Base-by-base conservation (phyloP, 495 filamentous ascomycete genomes). In the Trichocladium uniseriatum region DNA sequence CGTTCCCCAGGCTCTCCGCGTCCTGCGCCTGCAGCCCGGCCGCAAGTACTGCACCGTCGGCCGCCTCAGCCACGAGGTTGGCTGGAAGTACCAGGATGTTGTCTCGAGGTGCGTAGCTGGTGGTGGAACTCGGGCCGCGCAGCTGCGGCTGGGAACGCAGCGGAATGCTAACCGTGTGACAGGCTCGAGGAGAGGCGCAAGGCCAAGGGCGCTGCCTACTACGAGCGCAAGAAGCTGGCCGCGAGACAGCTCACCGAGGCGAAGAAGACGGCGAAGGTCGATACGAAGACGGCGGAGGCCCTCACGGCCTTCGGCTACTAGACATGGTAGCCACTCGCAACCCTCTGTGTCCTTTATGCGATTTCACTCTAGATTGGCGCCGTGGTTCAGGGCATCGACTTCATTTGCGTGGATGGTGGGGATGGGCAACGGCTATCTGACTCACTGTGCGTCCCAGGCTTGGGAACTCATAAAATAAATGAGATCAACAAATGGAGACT, bases 71-170 rank as follows among this genome's bases (percentile, higher is more conserved):
- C 89, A 96, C 70, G 92, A 98, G 76, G 89, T 97, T 63, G 92
- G 92, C 72, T 98, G 92, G 92, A 97, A 97, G 74, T 98, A 98
- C 84, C 83, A 94, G 79, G 90, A 95, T 69, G 89, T 97, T 73
- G 92, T 98, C 75, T 82, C 79, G 59, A 85, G 88, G 92, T 98
- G 73, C 63, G 90, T 83, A 5, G 24, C 44, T 35, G 22, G 20
- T 13, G 20, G 32, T 40, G 16, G 31, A n/a, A 31, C 21, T 38
- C 40, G 10, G 19, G 24, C 43, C 16, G 5, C 24, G 18, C 28
- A 29, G 28, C 9, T 19, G 42, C 19, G 32, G 31, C 14, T 18
- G 27, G 24, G 24, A 35, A 14, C 8, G 38, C 31, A 19, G 38
- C 7, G 41, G 8, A 51, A 65, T 61, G 56, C 73, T 76, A 65